phyloP scores from a whole-genome alignment of 1,284 basidiomycete genomes.

The Trametes sp. region DNA sequence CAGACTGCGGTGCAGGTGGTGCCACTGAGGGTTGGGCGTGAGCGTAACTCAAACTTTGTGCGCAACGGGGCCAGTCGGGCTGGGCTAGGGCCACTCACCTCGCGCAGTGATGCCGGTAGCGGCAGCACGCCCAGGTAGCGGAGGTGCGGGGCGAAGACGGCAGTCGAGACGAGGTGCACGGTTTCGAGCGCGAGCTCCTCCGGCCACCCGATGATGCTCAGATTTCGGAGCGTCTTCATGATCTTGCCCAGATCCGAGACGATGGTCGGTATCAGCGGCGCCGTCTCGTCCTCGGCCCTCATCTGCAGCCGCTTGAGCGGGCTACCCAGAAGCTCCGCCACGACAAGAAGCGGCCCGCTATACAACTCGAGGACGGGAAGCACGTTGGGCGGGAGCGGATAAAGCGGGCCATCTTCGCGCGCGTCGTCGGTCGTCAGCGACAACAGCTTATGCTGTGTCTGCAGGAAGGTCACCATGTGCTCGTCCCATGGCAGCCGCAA shows the following conservation, averaged over 20 bases:
- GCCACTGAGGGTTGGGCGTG: slow-evolving; percentile 32
- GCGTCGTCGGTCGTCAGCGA: slow-evolving; percentile 30
- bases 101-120: slow-evolving; percentile 26
- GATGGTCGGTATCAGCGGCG: slow-evolving; percentile 31
- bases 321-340: slow-evolving; percentile 36
- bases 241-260: slow-evolving; percentile 32
- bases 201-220: slow-evolving; percentile 38
- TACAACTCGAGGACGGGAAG: slow-evolving; percentile 37
- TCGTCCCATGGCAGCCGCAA: slow-evolving; percentile 41
- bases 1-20: slow-evolving; percentile 37
- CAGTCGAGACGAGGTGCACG: slow-evolving; percentile 33
- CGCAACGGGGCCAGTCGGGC: background rate
- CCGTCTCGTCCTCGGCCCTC: slow-evolving; percentile 35
- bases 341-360: slow-evolving; percentile 40
- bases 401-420: slow-evolving; percentile 29
- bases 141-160: slow-evolving; percentile 34
- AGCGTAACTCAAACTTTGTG: slow-evolving; percentile 12
- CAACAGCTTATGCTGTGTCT: slow-evolving; percentile 37
- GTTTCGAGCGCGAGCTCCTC: slow-evolving; percentile 34
- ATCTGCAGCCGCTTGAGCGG: slow-evolving; percentile 43
- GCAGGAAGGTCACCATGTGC: slow-evolving; percentile 40
- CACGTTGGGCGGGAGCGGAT: slow-evolving; percentile 25
- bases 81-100: no score
- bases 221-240: slow-evolving; percentile 36
- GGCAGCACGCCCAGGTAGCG: slow-evolving; percentile 41